Conservation (phyloP, 805 yeast species). For the Cyberlindnera mycetangii region DNA sequence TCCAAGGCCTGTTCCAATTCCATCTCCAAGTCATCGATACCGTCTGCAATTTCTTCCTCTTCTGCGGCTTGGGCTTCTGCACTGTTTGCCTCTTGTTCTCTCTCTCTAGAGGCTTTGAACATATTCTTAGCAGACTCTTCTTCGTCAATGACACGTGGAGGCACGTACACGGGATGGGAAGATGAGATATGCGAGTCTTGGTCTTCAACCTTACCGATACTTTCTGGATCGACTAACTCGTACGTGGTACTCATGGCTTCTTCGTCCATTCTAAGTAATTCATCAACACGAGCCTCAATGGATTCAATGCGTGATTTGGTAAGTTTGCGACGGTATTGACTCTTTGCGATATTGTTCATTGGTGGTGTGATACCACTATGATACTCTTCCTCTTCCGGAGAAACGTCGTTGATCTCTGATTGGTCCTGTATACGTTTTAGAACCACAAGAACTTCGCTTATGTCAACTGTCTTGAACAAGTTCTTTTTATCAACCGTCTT, state of each 20-base stretch:
- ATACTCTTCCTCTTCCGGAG: constrained; percentile 38
- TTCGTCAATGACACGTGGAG: constrained; percentile 20
- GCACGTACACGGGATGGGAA: background rate
- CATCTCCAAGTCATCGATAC: constrained; percentile 46
- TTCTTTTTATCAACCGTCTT: constrained; percentile 89
- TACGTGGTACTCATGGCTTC: constrained; percentile 80
- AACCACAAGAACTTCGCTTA: constrained; percentile 81
- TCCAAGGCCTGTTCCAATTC: constrained; percentile 55
- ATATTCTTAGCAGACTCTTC: constrained; percentile 10
- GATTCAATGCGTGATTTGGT: constrained; percentile 70
- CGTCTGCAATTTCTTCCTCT: constrained; percentile 20
- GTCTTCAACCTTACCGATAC: constrained; percentile 4
- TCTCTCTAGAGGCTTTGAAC: constrained; percentile 6
- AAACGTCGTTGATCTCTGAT: constrained; percentile 42
- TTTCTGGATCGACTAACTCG: constrained; percentile 63
- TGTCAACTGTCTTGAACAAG: constrained; percentile 80
- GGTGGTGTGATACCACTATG: constrained; percentile 80
- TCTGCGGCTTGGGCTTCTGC: constrained; percentile 5
- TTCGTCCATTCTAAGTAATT: constrained; percentile 68
- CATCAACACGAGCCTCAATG: constrained; percentile 76
- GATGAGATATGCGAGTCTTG: constrained; percentile 11
- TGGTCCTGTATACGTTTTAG: constrained; percentile 49
- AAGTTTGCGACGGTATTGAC: constrained; percentile 69
- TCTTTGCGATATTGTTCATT: constrained; percentile 60
- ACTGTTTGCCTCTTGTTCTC: constrained; percentile 6